Evolutionary conservation across 2,329 filamentous ascomycete species (phyloP).

Genomic region (Pseudogymnoascus sp.): DNA sequence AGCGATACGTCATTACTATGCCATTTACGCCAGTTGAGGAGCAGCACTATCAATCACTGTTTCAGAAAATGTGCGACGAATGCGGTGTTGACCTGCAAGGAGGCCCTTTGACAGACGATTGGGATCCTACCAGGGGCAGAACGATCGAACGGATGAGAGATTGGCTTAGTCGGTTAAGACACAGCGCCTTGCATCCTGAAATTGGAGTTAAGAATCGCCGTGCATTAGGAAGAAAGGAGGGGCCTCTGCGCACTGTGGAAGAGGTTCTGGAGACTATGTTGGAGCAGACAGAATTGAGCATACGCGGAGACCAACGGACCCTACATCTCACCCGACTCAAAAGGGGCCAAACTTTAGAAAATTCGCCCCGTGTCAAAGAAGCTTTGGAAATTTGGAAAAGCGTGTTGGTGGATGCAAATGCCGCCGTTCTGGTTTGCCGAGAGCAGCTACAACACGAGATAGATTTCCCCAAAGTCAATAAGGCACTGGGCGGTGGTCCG

Average conservation of each 20-base stretch:
- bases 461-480: constrained; percentile 22
- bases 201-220: constrained; percentile 62
- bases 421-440: constrained; percentile 57
- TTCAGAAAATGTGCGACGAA: constrained; percentile 65
- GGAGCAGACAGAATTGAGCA: constrained; percentile 65
- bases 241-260: constrained; percentile 69
- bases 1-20: constrained; percentile 78
- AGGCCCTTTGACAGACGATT: constrained; percentile 51
- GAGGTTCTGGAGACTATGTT: constrained; percentile 91
- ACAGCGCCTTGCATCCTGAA: constrained; percentile 81
- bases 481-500: constrained; percentile 13
- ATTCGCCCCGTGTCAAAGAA: constrained; percentile 58
- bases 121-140: constrained; percentile 42
- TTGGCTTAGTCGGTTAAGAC: constrained; percentile 71
- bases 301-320: constrained; percentile 62
- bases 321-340: constrained; percentile 67
- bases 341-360: constrained; percentile 71
- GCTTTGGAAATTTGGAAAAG: constrained; percentile 65
- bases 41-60: constrained; percentile 74
- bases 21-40: constrained; percentile 88
- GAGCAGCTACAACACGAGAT: constrained; percentile 50
- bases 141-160: constrained; percentile 66
- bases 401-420: constrained; percentile 42
- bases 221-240: constrained; percentile 54
- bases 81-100: constrained; percentile 62